A percentile compares a stretch with the other conserved stretches of the same genome.
Conservation (phyloP, 192 early-diverging fungal species). For the Coemansia aciculifera region DNA sequence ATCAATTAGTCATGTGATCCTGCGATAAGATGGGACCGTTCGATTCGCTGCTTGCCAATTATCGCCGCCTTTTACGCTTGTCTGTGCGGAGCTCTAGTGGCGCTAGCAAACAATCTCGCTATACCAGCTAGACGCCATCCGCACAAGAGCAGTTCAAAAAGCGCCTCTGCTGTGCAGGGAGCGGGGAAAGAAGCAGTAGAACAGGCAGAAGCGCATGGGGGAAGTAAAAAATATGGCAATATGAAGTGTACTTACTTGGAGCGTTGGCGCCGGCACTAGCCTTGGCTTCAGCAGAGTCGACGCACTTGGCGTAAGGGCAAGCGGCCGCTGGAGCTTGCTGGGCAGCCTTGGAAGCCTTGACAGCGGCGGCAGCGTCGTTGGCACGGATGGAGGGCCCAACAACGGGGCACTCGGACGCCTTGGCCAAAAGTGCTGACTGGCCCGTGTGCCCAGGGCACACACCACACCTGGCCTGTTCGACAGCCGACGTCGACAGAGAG, state of each 20-base stretch:
- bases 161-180: background rate
- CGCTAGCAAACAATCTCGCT: background rate
- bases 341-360: background rate
- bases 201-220: background rate
- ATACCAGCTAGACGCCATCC: background rate
- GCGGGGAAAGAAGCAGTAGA: slow-evolving; percentile 2
- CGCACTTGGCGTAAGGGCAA: slow-evolving; percentile 47
- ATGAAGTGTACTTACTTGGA: slow-evolving; percentile 30
- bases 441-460: slow-evolving; percentile 54
- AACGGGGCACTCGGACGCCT: slow-evolving; percentile 54
- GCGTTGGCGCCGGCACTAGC: background rate
- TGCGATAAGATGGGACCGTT: background rate
- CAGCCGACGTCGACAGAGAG: slow-evolving; percentile 44
- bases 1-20: background rate
- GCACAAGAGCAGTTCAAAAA: slow-evolving; percentile 4
- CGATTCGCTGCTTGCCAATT: background rate
- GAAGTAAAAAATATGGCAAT: background rate
- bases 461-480: slow-evolving; percentile 42
- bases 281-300: background rate
- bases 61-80: background rate
- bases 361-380: slow-evolving; percentile 32
- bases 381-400: slow-evolving; percentile 49
- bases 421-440: slow-evolving; percentile 54
- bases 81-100: background rate
- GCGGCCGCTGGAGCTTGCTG: slow-evolving; percentile 12